Evolutionary conservation across 2,329 filamentous ascomycete species (phyloP), one percentile per base, ranked within the genome.

Genomic region (Xylaria sp.): DNA sequence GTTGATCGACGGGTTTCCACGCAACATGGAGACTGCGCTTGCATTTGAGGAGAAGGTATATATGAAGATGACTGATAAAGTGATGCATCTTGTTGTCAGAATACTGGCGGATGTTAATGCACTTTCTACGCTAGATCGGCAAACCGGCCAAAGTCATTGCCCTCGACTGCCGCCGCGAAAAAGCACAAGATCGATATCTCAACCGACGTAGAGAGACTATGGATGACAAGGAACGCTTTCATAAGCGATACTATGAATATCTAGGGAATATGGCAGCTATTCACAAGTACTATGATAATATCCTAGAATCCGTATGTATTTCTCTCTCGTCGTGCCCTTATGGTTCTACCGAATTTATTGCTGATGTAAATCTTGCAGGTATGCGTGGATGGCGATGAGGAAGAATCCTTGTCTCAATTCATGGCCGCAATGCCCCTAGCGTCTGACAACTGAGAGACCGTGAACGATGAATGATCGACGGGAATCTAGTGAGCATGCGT

Each of bases 1-100:
- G 72, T 37, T 75, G 59, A 65, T 75, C 41, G 73, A 75, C 56
- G 73, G 73, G 25, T 75, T 75, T 31, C 73, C 73, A 20, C 71
- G 73, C 2, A 71, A 70, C 31, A 67, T 70, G 46, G 71, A 73
- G 58, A 72, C 64, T 18, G 39, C 67, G 12, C 63, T 67, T 44
- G 64, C 55, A 41, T 75, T 75, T 13, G 73, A 72, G 51, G 56
- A 69, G 25, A 63, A 71, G 69, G 73, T 74, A 63, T 7, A 23
- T 3, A 44, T 25, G 18, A 8, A 12, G 37, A 34, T 6, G 2
- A 28, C 28, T 6, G 1, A 58, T 5, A 12, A n/a, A n/a, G 51
- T 18, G 15, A 46, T 0, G 13, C 18, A 9, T 13, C 18, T 31
- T 15, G 15, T 15, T 41, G 1, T 20, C 28, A 28, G 28, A 28